phyloP scores from a whole-genome alignment of 1,139 yeast species.

The Magnusiomyces ingens region DNA sequence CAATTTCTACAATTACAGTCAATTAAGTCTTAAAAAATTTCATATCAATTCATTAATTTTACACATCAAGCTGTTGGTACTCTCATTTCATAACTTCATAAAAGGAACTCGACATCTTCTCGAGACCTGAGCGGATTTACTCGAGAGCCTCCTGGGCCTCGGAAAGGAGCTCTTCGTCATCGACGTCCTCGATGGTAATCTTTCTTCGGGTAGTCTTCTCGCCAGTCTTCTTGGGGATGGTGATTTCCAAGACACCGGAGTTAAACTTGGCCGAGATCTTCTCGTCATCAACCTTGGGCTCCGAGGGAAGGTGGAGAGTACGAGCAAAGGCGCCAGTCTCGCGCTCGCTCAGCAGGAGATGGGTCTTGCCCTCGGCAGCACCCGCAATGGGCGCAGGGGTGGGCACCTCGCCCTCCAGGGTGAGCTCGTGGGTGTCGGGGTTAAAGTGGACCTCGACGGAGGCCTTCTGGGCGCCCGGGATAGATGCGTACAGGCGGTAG shows the following conservation, averaged over 20 bases:
- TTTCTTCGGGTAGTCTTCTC: slow-evolving; percentile 6
- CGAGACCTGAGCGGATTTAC: neutral
- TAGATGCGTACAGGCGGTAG: slow-evolving; percentile 42
- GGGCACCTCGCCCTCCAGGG: slow-evolving; percentile 40
- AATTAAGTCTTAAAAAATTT: neutral
- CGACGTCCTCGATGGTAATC: slow-evolving; percentile 11
- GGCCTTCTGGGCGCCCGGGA: slow-evolving; percentile 49
- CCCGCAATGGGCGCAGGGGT: slow-evolving; percentile 18
- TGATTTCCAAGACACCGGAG: slow-evolving; percentile 47
- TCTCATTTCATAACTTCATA: too few species aligned
- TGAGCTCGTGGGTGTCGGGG: slow-evolving; percentile 43
- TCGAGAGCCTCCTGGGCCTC: slow-evolving; percentile 6
- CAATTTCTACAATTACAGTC: neutral
- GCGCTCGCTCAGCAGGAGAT: slow-evolving; percentile 9
- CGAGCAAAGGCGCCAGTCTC: slow-evolving; percentile 39
- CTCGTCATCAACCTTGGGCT: slow-evolving; percentile 46
- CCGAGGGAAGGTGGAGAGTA: slow-evolving; percentile 45
- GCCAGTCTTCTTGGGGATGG: slow-evolving; percentile 38
- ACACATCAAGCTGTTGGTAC: neutral
- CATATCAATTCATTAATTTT: neutral
- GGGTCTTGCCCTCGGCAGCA: neutral
- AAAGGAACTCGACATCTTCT: too few species aligned
- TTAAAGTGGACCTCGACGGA: slow-evolving; percentile 51
- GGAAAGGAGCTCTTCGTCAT: slow-evolving; percentile 8
- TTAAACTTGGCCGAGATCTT: slow-evolving; percentile 45